A percentile compares a stretch with the other conserved stretches of the same genome.
These are phyloP conservation scores for Russula sp. DNA, from an alignment of 768 basidiomycete genomes.

Conservation along the genomic window DNA sequence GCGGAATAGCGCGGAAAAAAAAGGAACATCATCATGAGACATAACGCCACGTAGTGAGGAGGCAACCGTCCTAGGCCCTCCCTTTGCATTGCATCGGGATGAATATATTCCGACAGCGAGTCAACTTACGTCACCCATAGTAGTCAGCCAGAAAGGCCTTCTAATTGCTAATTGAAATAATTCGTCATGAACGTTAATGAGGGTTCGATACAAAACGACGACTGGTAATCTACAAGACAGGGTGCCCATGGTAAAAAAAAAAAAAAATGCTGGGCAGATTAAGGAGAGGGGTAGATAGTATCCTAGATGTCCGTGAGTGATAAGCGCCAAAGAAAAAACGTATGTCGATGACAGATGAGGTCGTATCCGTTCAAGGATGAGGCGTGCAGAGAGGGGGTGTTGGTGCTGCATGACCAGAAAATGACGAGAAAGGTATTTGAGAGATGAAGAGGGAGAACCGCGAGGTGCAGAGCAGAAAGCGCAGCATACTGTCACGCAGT, in stretches of 20 bases:
- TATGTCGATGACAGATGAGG: slow-evolving; percentile 15
- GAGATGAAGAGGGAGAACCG: not conserved
- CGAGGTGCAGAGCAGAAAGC: slow-evolving; percentile 11
- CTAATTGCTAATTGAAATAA: too few relatives aligned
- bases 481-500: slow-evolving; percentile 45
- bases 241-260: slow-evolving; percentile 6
- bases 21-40: not conserved
- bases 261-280: slow-evolving; percentile 9
- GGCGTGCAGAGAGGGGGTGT: not conserved
- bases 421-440: slow-evolving; percentile 10
- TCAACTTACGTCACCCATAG: not conserved
- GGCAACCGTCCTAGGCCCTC: not conserved
- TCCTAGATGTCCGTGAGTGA: slow-evolving; percentile 23
- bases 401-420: not conserved
- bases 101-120: too few relatives aligned
- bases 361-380: slow-evolving; percentile 3
- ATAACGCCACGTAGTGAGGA: not conserved
- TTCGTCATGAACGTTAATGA: slow-evolving; percentile 7
- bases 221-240: slow-evolving; percentile 20
- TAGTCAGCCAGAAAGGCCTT: not conserved
- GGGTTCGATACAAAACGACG: slow-evolving; percentile 20
- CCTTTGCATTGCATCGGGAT: too few relatives aligned
- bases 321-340: slow-evolving; percentile 29
- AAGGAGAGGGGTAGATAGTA: slow-evolving; percentile 15
- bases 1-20: slow-evolving; percentile 1